A percentile compares a stretch with the other conserved stretches of the same genome.
These are phyloP conservation scores for Phaeosphaeriaceae sp. DNA, from an alignment of 2,329 filamentous ascomycete species.

Conservation along the genomic window DNA sequence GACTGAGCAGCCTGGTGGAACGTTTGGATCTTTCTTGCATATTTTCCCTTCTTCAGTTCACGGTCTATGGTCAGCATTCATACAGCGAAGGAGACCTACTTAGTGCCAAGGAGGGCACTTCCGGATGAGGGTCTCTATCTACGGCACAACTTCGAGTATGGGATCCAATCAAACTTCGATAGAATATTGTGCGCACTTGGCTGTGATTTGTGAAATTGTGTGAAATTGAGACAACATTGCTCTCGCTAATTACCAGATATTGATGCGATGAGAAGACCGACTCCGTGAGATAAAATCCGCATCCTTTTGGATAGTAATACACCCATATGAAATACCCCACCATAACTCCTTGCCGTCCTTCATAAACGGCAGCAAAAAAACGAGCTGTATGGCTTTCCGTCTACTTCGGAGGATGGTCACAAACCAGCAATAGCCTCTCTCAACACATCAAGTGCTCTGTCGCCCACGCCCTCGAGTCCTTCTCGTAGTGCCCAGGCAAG, in stretches of 20 bases:
- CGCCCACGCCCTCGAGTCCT: conserved; percentile 51
- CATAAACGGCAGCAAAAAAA: background rate
- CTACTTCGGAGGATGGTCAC: conserved; percentile 33
- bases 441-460: conserved; percentile 63
- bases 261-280: conserved; percentile 3
- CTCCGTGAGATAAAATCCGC: background rate
- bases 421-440: conserved; percentile 63
- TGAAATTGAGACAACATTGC: background rate
- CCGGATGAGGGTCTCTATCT: background rate
- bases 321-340: background rate
- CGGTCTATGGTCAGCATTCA: background rate
- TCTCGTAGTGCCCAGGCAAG: conserved; percentile 77
- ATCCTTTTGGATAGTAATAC: conserved; percentile 6
- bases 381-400: background rate
- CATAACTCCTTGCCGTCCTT: background rate
- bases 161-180: background rate
- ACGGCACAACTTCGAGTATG: background rate
- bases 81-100: background rate
- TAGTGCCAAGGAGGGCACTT: background rate
- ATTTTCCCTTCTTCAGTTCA: background rate
- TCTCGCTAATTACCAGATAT: conserved; percentile 2
- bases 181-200: background rate
- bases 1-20: background rate
- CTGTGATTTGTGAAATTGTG: background rate
- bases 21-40: no score